A percentile compares a stretch with the other conserved stretches of the same genome.
Evolutionary conservation across 2,329 filamentous ascomycete species (phyloP).

Genomic region (Penicillium sclerotiorum): DNA sequence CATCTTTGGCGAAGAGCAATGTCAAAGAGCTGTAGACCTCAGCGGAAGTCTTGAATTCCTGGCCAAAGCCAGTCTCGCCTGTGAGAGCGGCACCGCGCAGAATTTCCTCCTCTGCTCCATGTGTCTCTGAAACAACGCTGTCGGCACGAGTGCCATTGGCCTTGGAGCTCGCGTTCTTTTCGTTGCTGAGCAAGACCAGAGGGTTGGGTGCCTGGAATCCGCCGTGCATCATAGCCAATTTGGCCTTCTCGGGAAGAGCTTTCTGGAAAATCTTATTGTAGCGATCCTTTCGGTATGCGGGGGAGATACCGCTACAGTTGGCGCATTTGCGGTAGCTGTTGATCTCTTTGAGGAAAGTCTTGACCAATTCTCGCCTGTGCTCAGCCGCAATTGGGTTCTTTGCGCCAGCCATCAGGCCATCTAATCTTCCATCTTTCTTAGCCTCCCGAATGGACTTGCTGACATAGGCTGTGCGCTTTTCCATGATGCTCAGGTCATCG

Average conservation of each 20-base stretch:
- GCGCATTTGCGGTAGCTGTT: conserved; percentile 70
- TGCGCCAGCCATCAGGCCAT: conserved; percentile 49
- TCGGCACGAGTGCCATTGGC: conserved; percentile 24
- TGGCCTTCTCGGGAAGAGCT: conserved; percentile 72
- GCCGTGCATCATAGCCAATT: conserved; percentile 71
- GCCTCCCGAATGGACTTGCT: conserved; percentile 68
- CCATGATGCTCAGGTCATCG: conserved; percentile 55
- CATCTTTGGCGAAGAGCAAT: conserved; percentile 83
- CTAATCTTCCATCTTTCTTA: conserved; percentile 49
- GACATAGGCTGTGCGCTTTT: conserved; percentile 68
- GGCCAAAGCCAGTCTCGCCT: conserved; percentile 35
- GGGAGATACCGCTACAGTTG: conserved; percentile 70
- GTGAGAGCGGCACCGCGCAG: conserved; percentile 51
- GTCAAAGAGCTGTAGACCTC: conserved; percentile 80
- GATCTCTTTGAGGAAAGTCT: conserved; percentile 78
- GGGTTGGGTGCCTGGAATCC: conserved; percentile 72
- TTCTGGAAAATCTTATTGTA: conserved; percentile 94
- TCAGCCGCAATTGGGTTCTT: conserved; percentile 86
- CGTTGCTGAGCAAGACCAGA: conserved; percentile 61
- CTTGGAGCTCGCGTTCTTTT: conserved; percentile 42
- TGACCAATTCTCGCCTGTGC: conserved; percentile 73
- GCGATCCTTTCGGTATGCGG: conserved; percentile 82
- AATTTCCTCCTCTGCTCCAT: conserved; percentile 63
- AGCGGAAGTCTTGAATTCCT: conserved; percentile 78
- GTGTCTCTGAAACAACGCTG: conserved; percentile 46